phyloP scores from a whole-genome alignment of 2,329 filamentous ascomycete species.

The Phialophora tarda region DNA sequence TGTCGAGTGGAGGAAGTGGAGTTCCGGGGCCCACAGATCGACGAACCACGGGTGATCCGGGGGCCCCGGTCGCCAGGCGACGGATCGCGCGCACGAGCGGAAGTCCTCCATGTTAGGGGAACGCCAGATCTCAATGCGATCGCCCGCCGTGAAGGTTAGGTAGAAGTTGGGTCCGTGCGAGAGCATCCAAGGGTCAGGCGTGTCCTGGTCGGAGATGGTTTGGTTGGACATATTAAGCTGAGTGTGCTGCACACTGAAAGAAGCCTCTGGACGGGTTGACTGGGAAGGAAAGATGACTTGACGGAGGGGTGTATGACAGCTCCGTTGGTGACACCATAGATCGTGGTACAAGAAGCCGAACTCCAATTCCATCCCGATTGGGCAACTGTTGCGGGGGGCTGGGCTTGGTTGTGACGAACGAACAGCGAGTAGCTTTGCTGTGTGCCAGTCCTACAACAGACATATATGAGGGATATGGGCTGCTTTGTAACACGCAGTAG shows the following conservation, averaged over 20 bases:
- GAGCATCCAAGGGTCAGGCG: conserved; percentile 45
- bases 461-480: neutral
- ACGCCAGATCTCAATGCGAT: conserved; percentile 47
- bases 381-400: neutral
- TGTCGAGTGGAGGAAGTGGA: conserved; percentile 53
- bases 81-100: conserved; percentile 37
- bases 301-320: too few species aligned
- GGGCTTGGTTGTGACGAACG: too few species aligned
- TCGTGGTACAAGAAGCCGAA: neutral
- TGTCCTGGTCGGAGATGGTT: conserved; percentile 41
- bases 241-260: neutral
- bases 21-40: conserved; percentile 62
- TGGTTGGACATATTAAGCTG: conserved; percentile 42
- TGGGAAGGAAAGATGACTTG: neutral
- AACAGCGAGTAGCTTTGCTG: neutral
- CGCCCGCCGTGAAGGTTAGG: conserved; percentile 45
- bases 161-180: conserved; percentile 41
- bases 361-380: conserved; percentile 1
- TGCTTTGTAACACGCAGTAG: neutral
- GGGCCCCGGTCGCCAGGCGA: conserved; percentile 49
- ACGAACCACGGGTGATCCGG: conserved; percentile 48
- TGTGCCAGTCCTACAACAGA: neutral
- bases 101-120: conserved; percentile 45
- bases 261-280: neutral
- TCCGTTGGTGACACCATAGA: neutral